phyloP scores from a whole-genome alignment of 805 yeast genomes.

The Grigorovia transvaalensis region DNA sequence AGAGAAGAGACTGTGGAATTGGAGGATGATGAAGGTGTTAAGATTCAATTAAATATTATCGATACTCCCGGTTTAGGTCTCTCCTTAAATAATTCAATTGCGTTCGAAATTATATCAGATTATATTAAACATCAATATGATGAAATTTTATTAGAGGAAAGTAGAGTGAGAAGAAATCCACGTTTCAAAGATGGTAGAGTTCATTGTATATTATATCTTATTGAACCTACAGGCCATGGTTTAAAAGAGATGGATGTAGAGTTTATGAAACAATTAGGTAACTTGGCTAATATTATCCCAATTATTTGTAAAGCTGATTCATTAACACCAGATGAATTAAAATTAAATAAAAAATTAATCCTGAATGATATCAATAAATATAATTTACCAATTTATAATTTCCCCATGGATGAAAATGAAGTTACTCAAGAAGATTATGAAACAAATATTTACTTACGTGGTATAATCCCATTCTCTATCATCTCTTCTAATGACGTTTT shows the following conservation, averaged over 20 bases:
- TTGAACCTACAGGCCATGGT: constrained; percentile 80
- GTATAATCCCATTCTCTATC: constrained; percentile 55
- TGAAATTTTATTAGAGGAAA: constrained; percentile 70
- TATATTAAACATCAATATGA: constrained; percentile 75
- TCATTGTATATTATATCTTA: constrained; percentile 64
- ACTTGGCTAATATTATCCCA: constrained; percentile 77
- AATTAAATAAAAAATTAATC: constrained; percentile 61
- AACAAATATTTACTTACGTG: constrained; percentile 54
- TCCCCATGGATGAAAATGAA: constrained; percentile 49
- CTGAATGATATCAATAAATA: constrained; percentile 65
- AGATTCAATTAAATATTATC: constrained; percentile 62
- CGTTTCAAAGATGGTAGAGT: constrained; percentile 77
- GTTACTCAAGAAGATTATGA: constrained; percentile 54
- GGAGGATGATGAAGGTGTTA: constrained; percentile 79
- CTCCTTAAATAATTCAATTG: constrained; percentile 54
- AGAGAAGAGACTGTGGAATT: constrained; percentile 76
- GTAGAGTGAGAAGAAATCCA: constrained; percentile 75
- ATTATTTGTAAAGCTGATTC: constrained; percentile 81
- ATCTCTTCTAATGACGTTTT: constrained; percentile 60
- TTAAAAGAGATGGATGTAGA: constrained; percentile 67
- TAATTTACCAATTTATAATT: constrained; percentile 62
- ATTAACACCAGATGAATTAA: constrained; percentile 66
- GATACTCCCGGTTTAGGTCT: constrained; percentile 84
- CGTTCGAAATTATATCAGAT: constrained; percentile 63
- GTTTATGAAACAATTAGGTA: constrained; percentile 67